Conservation (phyloP, 2,329 filamentous ascomycete genomes). For the Macrophomina pseudophaseolina region DNA sequence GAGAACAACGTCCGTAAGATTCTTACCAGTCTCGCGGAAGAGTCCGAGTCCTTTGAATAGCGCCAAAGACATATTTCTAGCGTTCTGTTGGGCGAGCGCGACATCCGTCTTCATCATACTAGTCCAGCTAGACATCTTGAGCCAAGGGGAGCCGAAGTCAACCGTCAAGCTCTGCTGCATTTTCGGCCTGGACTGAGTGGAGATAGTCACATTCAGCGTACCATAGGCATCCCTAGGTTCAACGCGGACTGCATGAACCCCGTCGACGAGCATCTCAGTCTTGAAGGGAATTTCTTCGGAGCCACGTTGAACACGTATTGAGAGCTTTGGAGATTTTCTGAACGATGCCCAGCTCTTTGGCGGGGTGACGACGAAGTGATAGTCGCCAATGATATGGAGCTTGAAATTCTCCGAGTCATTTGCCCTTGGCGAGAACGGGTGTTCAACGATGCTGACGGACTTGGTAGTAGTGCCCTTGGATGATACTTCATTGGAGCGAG, state of each 20-base stretch:
- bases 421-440: conserved; percentile 22
- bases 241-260: conserved; percentile 58
- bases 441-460: conserved; percentile 15
- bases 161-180: conserved; percentile 36
- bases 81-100: conserved; percentile 31
- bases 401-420: conserved; percentile 52
- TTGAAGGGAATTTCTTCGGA: conserved; percentile 48
- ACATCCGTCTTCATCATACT: conserved; percentile 31
- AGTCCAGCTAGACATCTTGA: conserved; percentile 34
- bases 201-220: conserved; percentile 55
- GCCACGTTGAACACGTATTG: conserved; percentile 55
- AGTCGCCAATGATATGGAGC: conserved; percentile 59
- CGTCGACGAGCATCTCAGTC: conserved; percentile 44
- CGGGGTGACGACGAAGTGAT: conserved; percentile 58
- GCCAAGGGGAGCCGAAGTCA: conserved; percentile 40
- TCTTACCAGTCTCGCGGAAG: neutral
- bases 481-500: conserved; percentile 2
- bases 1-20: conserved; percentile 14
- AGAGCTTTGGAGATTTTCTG: conserved; percentile 54
- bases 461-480: conserved; percentile 21
- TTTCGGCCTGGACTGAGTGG: conserved; percentile 43
- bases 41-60: conserved; percentile 25
- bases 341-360: conserved; percentile 49
- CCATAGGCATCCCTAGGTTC: conserved; percentile 57
- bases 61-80: conserved; percentile 34